phyloP scores from a whole-genome alignment of 2,329 filamentous ascomycete species.

The Colletotrichum lini region DNA sequence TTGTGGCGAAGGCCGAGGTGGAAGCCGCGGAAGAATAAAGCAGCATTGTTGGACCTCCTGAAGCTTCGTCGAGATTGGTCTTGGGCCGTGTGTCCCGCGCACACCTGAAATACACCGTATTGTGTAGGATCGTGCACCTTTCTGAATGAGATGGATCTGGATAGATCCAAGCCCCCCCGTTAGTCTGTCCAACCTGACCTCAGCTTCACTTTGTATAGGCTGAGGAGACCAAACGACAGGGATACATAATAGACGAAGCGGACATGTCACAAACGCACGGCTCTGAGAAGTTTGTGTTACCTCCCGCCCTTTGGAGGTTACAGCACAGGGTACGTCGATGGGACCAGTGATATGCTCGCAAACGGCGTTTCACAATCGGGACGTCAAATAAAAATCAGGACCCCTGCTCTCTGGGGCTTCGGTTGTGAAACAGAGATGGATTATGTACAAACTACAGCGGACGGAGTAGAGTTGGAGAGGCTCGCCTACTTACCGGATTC shows the following conservation, averaged over 20 bases:
- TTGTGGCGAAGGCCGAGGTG: not conserved
- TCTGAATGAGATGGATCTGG: not conserved
- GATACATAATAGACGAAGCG: not conserved
- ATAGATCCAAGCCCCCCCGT: not conserved
- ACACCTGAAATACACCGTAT: too few relatives aligned
- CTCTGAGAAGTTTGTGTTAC: too few relatives aligned
- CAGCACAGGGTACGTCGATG: not conserved
- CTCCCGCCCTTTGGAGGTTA: not conserved
- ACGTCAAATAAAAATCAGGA: not conserved
- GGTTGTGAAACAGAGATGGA: constrained; percentile 23
- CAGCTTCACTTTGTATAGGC: not conserved
- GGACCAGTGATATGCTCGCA: not conserved
- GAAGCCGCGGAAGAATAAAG: too few relatives aligned
- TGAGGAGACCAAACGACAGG: not conserved
- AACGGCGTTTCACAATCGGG: constrained; percentile 25
- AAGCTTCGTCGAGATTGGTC: not conserved
- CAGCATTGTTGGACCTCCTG: not conserved
- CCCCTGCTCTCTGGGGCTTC: not conserved
- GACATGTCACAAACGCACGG: too few relatives aligned
- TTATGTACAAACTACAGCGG: not conserved
- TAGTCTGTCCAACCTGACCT: not conserved
- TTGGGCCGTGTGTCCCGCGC: too few relatives aligned
- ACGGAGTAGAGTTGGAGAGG: too few relatives aligned
- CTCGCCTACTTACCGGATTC: not conserved
- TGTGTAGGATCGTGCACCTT: too few relatives aligned